These are phyloP conservation scores for Apiospora marii DNA, from an alignment of 2,329 filamentous ascomycete genomes.

Conservation along the genomic window DNA sequence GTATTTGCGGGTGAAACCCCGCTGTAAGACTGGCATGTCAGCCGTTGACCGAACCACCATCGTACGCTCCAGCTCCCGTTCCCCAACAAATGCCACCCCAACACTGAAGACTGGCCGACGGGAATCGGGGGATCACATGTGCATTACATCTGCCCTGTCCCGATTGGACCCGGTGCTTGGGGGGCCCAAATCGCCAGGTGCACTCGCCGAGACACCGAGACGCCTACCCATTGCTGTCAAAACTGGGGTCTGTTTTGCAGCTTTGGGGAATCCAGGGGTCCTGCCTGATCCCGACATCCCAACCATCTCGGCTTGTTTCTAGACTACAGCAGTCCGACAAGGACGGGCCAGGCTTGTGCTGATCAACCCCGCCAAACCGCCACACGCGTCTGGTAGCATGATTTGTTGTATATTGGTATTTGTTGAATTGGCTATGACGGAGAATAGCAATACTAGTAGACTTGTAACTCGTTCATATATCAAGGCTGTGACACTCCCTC, in stretches of 20 bases:
- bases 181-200: background rate
- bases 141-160: background rate
- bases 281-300: background rate
- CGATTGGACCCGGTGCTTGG: background rate
- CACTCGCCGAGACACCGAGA: background rate
- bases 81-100: slow-evolving; percentile 20
- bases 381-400: background rate
- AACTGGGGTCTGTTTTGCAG: background rate
- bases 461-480: background rate
- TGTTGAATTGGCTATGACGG: slow-evolving; percentile 4
- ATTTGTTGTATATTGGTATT: background rate
- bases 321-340: background rate
- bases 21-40: background rate
- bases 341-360: background rate
- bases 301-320: slow-evolving; percentile 13
- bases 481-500: background rate
- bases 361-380: slow-evolving; percentile 19
- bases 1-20: slow-evolving; percentile 7
- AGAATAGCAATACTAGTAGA: background rate
- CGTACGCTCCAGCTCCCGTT: background rate
- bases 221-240: background rate
- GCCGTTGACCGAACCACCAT: slow-evolving; percentile 13
- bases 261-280: background rate
- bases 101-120: slow-evolving; percentile 8
- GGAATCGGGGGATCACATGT: slow-evolving; percentile 16